A percentile compares a stretch with the other conserved stretches of the same genome.
phyloP scores from a whole-genome alignment of 2,329 filamentous ascomycete species.

The Myriosclerotinia curreyana region DNA sequence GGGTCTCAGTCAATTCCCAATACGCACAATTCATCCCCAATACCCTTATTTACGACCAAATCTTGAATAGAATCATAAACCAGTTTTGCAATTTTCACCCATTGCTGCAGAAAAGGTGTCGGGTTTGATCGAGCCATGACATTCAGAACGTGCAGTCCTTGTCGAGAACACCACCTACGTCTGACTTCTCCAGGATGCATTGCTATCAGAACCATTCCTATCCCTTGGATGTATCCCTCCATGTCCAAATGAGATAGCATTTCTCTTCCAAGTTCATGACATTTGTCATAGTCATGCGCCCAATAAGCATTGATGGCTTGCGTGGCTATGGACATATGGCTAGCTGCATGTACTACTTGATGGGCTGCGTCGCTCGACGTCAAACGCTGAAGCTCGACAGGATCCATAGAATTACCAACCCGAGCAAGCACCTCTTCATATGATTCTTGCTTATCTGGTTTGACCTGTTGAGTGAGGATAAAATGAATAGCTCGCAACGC shows the following conservation, averaged over 20 bases:
- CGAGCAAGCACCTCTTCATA: background rate
- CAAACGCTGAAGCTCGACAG: background rate
- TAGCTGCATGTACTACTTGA: background rate
- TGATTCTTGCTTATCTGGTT: background rate
- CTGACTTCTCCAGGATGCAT: slow-evolving; percentile 3
- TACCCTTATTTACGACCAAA: background rate
- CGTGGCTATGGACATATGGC: background rate
- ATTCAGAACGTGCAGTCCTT: background rate
- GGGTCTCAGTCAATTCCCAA: background rate
- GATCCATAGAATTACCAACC: background rate
- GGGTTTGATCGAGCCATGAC: background rate
- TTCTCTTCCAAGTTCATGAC: background rate
- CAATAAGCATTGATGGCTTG: background rate
- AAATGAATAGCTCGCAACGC: background rate
- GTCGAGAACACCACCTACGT: slow-evolving; percentile 8
- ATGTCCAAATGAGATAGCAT: background rate
- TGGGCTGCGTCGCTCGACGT: background rate
- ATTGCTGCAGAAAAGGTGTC: background rate
- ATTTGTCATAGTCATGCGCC: background rate
- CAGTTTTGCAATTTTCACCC: background rate
- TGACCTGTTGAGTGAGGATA: background rate
- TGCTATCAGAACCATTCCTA: slow-evolving; percentile 1
- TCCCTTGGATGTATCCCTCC: slow-evolving; percentile 12
- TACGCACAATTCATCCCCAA: background rate
- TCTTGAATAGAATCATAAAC: background rate